Percentiles rank a stretch among this genome's conserved stretches.
phyloP scores from a whole-genome alignment of 129 eudicot genomes.

The Helichrysum umbraculigerum region DNA sequence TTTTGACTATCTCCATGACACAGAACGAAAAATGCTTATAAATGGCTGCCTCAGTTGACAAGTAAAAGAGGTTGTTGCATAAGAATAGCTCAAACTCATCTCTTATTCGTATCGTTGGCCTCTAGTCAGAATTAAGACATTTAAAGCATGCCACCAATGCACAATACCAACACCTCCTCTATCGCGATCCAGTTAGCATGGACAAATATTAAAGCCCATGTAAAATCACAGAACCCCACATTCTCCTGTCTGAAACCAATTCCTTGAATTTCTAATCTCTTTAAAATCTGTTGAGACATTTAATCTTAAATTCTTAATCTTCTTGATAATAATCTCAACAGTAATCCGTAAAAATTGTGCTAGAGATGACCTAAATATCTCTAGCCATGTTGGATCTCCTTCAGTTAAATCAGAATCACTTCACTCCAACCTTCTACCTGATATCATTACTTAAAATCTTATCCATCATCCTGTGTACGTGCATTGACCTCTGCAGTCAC shows the following conservation, averaged over 20 bases:
- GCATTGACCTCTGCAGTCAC: not conserved
- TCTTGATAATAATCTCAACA: not conserved
- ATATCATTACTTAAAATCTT: not conserved
- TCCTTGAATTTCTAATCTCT: not conserved
- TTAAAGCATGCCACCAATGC: not conserved
- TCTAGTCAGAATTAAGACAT: not conserved
- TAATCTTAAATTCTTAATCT: not conserved
- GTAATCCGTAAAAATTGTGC: not conserved
- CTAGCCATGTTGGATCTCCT: not conserved
- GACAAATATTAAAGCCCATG: not conserved
- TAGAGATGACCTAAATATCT: not conserved
- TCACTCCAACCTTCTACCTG: not conserved
- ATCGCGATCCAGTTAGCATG: not conserved
- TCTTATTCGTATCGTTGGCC: constrained; percentile 1
- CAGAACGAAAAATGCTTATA: not conserved
- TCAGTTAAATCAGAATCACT: not conserved
- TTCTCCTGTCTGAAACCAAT: constrained; percentile 7
- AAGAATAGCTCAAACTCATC: not conserved
- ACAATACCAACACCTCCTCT: not conserved
- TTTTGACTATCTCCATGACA: not conserved
- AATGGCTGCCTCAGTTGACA: not conserved
- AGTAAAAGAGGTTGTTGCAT: constrained; percentile 2
- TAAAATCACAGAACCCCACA: not conserved
- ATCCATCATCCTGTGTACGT: not conserved
- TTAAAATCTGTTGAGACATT: not conserved